Base-by-base conservation (phyloP, 352 stramenopile species). In the Phytophthora capsici region DNA sequence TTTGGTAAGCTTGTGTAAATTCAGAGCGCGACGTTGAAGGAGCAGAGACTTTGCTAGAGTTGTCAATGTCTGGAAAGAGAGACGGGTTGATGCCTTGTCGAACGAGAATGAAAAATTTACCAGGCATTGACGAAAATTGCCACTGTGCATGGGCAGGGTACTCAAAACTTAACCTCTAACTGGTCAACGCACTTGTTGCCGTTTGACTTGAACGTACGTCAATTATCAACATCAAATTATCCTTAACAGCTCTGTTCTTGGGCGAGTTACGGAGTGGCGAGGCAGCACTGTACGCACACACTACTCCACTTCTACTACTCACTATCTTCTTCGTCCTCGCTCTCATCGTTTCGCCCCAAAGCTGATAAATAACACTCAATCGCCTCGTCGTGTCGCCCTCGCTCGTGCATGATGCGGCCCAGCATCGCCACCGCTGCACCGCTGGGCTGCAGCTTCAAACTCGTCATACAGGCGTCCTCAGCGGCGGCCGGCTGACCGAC, bases 361-460 rank as follows among this genome's bases (percentile, higher is more conserved):
- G 76, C 76, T 63, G 64, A 78, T 77, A 84, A 78, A 82, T 82
- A 89, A 75, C 77, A 89, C 57, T 83, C 62, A 73, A 86, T 75
- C 32, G 80, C 80, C 51, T 86, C 75, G 43, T 88, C 77, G 28
- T 75, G 54, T 38, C 71, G 74, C 2, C 78, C 80, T 44, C 77
- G 75, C 47, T 81, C 60, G 25, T 86, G 72, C 76, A 89, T 49
- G 23, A 89, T 80, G 20, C 64, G 72, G 7, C 78, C 80, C 13
- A 89, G 57, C 41, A 89, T 71, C 44, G 73, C 78, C 16, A 86
- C 69, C 20, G 70, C 73, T 19, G 67, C 70, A n/a, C 52, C 64
- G 28, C 61, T 69, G 8, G 64, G 73, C 43, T 83, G 69, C 14
- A 74, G 55, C 41, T 75, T 64, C n/a, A 89, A 69, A 69, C 80